Evolutionary conservation across 1,284 basidiomycete genomes (phyloP), one percentile per base, ranked within the genome.

Genomic region (Cutaneotrichosporon dermatis): DNA sequence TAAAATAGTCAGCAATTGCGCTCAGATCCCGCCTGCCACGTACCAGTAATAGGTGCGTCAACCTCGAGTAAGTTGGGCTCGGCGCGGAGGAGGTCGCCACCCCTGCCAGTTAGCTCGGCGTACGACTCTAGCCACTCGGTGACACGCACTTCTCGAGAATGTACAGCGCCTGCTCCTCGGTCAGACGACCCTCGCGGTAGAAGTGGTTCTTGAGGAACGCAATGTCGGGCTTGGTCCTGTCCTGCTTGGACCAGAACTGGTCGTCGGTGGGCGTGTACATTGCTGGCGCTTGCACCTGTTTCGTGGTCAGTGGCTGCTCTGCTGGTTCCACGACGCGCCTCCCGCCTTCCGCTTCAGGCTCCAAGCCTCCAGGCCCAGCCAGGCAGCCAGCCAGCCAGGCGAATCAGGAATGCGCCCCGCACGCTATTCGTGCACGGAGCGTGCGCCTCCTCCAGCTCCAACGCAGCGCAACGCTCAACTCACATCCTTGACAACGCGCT

Each of bases 131-230:
- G 25, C 25, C 25, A 25, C 25, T 25, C 25, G 25, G 25, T 33
- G n/a, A 39, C 5, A 68, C 76, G 55, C 62, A 78, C 76, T 87
- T 88, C 62, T 88, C 85, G 58, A 96, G 79, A 72, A 95, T 95
- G 80, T 86, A 93, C 58, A 92, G 75, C 13, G 91, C 91, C 78
- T 94, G 90, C 59, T 93, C 90, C 76, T 96, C 92, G 34, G 87
- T 92, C 69, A 96, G 73, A 52, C 92, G 82, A 0, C 95, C 95
- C 78, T 98, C 95, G 57, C 94, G 87, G 78, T 98, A 98, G 75
- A 99, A 97, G 80, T 99, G 95, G 72, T 98, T 98, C 83, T 99
- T 99, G 65, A 99, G 83, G 79, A 95, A 99, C 39, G 91, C 92
- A 70, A 98, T 84, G 79, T 98, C 90, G n/a, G 92, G 92, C 76